These are phyloP conservation scores for Plasmodium fragile DNA, from an alignment of 169 alveolate genomes.

Conservation along the genomic window DNA sequence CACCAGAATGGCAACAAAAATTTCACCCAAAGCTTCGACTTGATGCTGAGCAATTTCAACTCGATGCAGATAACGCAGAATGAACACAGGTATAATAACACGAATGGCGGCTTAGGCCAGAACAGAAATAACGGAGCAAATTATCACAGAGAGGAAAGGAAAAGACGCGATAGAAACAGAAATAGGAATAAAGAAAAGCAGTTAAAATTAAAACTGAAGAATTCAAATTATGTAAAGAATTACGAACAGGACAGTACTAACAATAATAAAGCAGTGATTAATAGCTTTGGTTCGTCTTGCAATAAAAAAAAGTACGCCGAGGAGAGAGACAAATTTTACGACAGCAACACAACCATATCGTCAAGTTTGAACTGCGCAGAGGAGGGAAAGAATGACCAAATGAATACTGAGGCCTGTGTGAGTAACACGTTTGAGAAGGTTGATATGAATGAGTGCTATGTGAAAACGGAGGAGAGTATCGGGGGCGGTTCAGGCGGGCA, in stretches of 20 bases:
- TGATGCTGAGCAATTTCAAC: conserved; percentile 36
- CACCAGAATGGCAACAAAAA: background rate
- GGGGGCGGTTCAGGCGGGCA: background rate
- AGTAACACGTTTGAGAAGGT: conserved; percentile 49
- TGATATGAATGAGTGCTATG: conserved; percentile 31
- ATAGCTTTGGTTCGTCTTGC: background rate
- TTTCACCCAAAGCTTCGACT: conserved; percentile 33
- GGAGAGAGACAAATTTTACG: conserved; percentile 1
- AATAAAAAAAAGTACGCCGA: conserved; percentile 7
- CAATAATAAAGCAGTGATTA: background rate
- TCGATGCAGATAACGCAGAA: conserved; percentile 32
- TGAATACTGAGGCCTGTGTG: conserved; percentile 8
- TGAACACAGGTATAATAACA: conserved; percentile 21
- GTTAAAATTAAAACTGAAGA: conserved; percentile 25
- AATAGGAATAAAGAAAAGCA: conserved; percentile 42
- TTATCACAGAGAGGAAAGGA: conserved; percentile 26
- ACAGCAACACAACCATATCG: conserved; percentile 65
- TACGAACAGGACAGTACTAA: background rate
- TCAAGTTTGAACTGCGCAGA: conserved; percentile 45
- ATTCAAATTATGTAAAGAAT: background rate
- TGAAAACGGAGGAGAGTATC: conserved; percentile 46
- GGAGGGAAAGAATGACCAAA: conserved; percentile 20
- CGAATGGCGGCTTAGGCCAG: background rate
- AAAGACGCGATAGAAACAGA: conserved; percentile 44
- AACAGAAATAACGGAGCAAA: conserved; percentile 15